Evolutionary conservation across 306 rosid species (phyloP).

Genomic region (Astragalus membranaceus): DNA sequence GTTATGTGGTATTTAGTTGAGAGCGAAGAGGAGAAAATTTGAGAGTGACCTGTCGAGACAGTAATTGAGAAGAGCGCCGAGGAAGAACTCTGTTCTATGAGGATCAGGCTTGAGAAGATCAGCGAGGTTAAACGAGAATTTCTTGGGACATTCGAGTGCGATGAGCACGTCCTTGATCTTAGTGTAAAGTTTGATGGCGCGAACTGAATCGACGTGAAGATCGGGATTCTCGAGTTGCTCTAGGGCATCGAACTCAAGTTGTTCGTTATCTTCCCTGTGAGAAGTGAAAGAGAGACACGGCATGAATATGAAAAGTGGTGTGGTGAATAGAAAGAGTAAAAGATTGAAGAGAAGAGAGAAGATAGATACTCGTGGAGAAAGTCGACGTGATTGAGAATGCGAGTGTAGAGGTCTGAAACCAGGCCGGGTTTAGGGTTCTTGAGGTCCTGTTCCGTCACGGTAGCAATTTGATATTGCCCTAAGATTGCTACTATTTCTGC

Average conservation of each 20-base stretch:
- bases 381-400: constrained; percentile 50
- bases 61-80: constrained; percentile 70
- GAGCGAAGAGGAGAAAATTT: not conserved
- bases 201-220: constrained; percentile 42
- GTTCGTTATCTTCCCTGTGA: constrained; percentile 68
- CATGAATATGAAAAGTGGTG: not conserved
- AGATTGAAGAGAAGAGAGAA: not conserved
- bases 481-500: constrained; percentile 36
- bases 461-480: constrained; percentile 41
- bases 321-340: not conserved
- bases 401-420: constrained; percentile 49
- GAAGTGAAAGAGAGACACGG: not conserved
- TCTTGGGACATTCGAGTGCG: constrained; percentile 46
- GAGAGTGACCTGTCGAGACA: constrained; percentile 46
- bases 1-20: not conserved
- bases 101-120: constrained; percentile 61
- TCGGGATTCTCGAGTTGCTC: constrained; percentile 78
- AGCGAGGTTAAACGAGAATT: constrained; percentile 29
- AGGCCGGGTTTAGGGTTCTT: constrained; percentile 41
- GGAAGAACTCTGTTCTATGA: constrained; percentile 50
- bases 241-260: constrained; percentile 62
- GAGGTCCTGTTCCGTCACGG: constrained; percentile 53
- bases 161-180: constrained; percentile 50
- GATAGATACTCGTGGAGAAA: constrained; percentile 19
- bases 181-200: constrained; percentile 31